Evolutionary conservation across 1,284 basidiomycete species (phyloP).

Genomic region (Vanrija pseudolonga): DNA sequence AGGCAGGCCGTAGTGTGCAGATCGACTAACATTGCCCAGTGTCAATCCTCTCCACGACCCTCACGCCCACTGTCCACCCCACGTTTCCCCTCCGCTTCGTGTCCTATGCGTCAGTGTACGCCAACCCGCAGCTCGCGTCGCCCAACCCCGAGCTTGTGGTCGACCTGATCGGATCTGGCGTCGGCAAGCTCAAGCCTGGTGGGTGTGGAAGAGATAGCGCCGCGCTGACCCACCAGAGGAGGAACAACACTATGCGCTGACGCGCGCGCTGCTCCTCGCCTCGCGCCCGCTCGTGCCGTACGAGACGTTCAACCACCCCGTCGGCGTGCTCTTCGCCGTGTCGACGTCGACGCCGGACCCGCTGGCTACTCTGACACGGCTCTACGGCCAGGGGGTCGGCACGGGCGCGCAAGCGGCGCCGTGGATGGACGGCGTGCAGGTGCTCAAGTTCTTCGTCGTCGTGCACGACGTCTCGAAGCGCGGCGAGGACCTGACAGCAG

Average conservation of each 20-base stretch:
- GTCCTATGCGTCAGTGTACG: constrained; percentile 39
- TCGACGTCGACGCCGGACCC: constrained; percentile 45
- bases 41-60: constrained; percentile 43
- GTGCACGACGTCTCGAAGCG: constrained; percentile 44
- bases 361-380: constrained; percentile 31
- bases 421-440: constrained; percentile 42
- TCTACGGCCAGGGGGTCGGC: constrained; percentile 31
- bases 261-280: constrained; percentile 43
- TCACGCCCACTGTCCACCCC: constrained; percentile 46
- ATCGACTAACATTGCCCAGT: constrained; percentile 26
- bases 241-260: constrained; percentile 44
- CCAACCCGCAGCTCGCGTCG: constrained; percentile 23
- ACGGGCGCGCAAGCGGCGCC: constrained; percentile 34
- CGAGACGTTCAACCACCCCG: constrained; percentile 50
- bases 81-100: constrained; percentile 48
- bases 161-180: constrained; percentile 36
- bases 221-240: constrained; percentile 25
- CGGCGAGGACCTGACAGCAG: constrained; percentile 28
- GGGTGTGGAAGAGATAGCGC: background rate
- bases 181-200: constrained; percentile 16
- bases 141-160: constrained; percentile 45
- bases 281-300: constrained; percentile 43
- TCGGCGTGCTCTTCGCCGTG: constrained; percentile 44
- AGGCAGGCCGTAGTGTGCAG: background rate
- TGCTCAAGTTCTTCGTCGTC: constrained; percentile 47